A percentile compares a stretch with the other conserved stretches of the same genome.
Evolutionary conservation across 371 early-diverging fungal genomes (phyloP).

Genomic region (Apophysomyces ossiformis): DNA sequence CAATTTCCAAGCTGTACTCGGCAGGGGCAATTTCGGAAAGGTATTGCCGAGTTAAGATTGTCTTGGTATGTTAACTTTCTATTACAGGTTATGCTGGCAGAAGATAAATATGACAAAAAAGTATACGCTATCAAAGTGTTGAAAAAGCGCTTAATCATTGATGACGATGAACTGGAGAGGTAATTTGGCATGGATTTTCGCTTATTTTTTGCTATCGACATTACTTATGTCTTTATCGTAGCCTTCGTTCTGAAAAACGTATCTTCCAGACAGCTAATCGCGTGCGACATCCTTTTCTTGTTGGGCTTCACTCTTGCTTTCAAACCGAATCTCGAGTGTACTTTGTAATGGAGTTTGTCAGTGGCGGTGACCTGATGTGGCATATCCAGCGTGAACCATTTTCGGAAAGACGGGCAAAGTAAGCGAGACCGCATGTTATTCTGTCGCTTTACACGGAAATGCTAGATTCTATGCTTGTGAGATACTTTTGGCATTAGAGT

Average conservation of each 20-base stretch:
- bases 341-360: slow-evolving; percentile 99
- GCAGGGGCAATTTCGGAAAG: slow-evolving; percentile 98
- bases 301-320: slow-evolving; percentile 96
- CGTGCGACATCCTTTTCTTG: slow-evolving; percentile 94
- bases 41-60: slow-evolving; percentile 37
- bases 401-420: slow-evolving; percentile 84
- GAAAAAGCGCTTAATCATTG: slow-evolving; percentile 94
- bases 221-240: slow-evolving; percentile 22
- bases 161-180: slow-evolving; percentile 91
- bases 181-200: slow-evolving; percentile 13
- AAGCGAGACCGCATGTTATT: slow-evolving; percentile 4
- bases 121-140: slow-evolving; percentile 97
- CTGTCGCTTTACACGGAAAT: not conserved
- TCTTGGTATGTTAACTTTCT: slow-evolving; percentile 33
- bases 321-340: slow-evolving; percentile 92
- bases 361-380: slow-evolving; percentile 99
- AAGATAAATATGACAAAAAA: slow-evolving; percentile 77
- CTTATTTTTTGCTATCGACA: too few species aligned
- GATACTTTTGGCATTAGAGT: slow-evolving; percentile 94
- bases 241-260: slow-evolving; percentile 91
- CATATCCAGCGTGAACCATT: slow-evolving; percentile 91
- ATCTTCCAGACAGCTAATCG: slow-evolving; percentile 89
- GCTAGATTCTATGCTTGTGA: slow-evolving; percentile 94
- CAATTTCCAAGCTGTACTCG: slow-evolving; percentile 90
- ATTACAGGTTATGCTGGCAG: slow-evolving; percentile 90